These are phyloP conservation scores for Globisporangium acanthophoron DNA, from an alignment of 352 stramenopile species.

Conservation along the genomic window DNA sequence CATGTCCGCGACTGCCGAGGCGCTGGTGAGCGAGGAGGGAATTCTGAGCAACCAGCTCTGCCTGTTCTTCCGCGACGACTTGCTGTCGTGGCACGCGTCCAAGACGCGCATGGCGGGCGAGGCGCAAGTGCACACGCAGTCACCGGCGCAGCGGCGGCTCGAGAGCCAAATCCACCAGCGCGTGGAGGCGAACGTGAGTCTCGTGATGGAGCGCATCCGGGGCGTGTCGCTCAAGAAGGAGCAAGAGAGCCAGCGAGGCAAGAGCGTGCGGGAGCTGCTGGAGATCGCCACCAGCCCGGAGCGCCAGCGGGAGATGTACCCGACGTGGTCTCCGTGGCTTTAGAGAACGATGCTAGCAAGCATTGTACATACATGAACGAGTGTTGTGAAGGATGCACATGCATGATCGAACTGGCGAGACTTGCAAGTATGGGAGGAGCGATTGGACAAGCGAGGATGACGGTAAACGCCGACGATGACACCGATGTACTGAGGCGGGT, in stretches of 20 bases:
- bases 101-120: conserved; percentile 58
- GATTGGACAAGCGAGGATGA: neutral
- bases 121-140: conserved; percentile 17
- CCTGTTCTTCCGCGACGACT: conserved; percentile 85
- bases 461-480: conserved; percentile 1
- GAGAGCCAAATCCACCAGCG: conserved; percentile 80
- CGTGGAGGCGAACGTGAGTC: conserved; percentile 81
- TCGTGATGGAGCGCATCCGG: conserved; percentile 76
- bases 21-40: conserved; percentile 78
- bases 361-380: neutral
- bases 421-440: too few species aligned
- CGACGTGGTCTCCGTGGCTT: conserved; percentile 85
- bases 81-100: conserved; percentile 84
- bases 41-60: conserved; percentile 83
- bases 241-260: conserved; percentile 52
- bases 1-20: conserved; percentile 78
- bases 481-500: neutral
- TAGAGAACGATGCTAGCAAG: conserved; percentile 20
- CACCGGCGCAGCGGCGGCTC: conserved; percentile 44
- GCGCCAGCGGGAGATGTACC: conserved; percentile 80
- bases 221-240: conserved; percentile 78
- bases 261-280: conserved; percentile 73
- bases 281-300: conserved; percentile 80
- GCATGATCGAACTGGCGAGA: too few species aligned
- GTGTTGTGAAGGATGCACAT: neutral